Percentiles rank a stretch among this genome's conserved stretches.
Conservation (phyloP, 225 moss, liverwort and hornwort genomes). For the Ulota crispa region DNA sequence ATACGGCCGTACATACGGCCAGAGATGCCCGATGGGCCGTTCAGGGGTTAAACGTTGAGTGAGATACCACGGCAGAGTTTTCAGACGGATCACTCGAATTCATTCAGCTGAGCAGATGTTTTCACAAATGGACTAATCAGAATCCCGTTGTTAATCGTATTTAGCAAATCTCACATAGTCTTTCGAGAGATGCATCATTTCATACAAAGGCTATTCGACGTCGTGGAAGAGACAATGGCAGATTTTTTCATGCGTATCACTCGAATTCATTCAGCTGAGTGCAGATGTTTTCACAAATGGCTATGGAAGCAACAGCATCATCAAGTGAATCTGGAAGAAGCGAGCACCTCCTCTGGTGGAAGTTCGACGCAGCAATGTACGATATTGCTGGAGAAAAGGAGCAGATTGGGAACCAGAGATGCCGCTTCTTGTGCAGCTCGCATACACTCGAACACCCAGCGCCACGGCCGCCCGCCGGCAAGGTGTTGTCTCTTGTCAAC, state of each 20-base stretch:
- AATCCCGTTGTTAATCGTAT: neutral
- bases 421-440: constrained; percentile 22
- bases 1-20: no score
- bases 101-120: no score
- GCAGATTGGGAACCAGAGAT: constrained; percentile 27
- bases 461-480: constrained; percentile 40
- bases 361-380: constrained; percentile 41
- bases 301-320: neutral
- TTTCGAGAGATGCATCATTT: neutral
- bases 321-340: neutral
- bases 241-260: neutral
- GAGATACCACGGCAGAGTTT: no score
- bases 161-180: neutral
- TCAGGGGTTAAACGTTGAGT: no score
- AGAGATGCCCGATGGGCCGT: no score
- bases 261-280: neutral
- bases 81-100: no score
- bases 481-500: constrained; percentile 2
- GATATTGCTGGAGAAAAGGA: constrained; percentile 26
- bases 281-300: neutral
- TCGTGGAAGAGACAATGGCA: neutral
- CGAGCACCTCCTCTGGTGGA: constrained; percentile 35
- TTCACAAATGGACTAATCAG: no score
- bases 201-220: neutral
- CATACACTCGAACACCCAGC: constrained; percentile 39